A percentile compares a stretch with the other conserved stretches of the same genome.
Evolutionary conservation across 371 early-diverging fungal genomes (phyloP).

Genomic region (Smittium mucronatum): DNA sequence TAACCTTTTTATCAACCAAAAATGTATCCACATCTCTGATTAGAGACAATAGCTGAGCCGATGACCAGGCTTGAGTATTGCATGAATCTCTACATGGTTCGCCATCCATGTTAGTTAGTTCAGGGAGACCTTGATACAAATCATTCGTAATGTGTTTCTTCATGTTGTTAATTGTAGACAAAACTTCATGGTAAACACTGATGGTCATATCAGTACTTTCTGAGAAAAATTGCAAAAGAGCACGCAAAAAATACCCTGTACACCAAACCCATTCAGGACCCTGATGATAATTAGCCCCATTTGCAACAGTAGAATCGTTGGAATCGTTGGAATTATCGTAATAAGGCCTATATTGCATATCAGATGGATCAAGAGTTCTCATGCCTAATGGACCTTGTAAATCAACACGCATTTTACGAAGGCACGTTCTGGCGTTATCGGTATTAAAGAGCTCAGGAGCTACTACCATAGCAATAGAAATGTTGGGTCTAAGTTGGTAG

Average conservation of each 20-base stretch:
- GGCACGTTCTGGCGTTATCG: constrained; percentile 54
- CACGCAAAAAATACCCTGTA: constrained; percentile 74
- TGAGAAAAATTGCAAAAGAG: constrained; percentile 56
- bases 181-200: constrained; percentile 34
- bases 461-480: constrained; percentile 80
- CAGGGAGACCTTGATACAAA: constrained; percentile 82
- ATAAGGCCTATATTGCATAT: constrained; percentile 75
- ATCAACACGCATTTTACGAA: constrained; percentile 47
- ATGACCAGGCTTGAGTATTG: constrained; percentile 91
- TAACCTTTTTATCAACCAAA: background rate
- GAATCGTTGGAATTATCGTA: constrained; percentile 88
- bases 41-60: constrained; percentile 37
- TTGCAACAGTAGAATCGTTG: constrained; percentile 63
- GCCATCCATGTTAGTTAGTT: constrained; percentile 85
- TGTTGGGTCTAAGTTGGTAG: constrained; percentile 88
- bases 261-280: constrained; percentile 97
- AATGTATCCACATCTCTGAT: constrained; percentile 11
- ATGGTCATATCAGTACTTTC: constrained; percentile 13
- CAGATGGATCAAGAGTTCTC: constrained; percentile 83
- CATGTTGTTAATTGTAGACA: constrained; percentile 54
- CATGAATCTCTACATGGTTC: constrained; percentile 69
- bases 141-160: constrained; percentile 51
- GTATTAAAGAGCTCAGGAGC: constrained; percentile 84
- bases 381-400: constrained; percentile 83
- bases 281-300: constrained; percentile 95